Percentiles rank a stretch among this genome's conserved stretches.
Evolutionary conservation across 1,284 basidiomycete species (phyloP).

Genomic region (Flammula alnicola): DNA sequence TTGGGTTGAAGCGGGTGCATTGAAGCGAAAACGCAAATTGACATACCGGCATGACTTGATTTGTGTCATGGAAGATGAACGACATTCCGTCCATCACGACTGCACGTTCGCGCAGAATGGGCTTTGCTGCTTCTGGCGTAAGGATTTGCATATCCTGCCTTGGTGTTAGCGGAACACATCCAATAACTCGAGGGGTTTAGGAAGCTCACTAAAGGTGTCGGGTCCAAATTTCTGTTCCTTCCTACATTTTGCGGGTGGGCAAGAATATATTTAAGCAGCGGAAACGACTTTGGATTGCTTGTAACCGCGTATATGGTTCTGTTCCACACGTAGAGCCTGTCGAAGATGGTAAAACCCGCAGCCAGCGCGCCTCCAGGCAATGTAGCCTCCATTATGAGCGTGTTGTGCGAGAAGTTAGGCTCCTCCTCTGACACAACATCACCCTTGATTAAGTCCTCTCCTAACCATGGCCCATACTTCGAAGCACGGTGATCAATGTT

Average conservation of each 20-base stretch:
- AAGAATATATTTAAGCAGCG: slow-evolving; percentile 20
- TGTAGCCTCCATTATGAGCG: slow-evolving; percentile 10
- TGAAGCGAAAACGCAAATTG: not conserved
- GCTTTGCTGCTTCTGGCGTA: slow-evolving; percentile 28
- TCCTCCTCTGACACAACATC: no score
- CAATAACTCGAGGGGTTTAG: not conserved
- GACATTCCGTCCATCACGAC: slow-evolving; percentile 35
- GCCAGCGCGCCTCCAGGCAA: slow-evolving; percentile 8
- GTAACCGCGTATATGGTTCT: slow-evolving; percentile 36
- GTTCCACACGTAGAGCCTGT: slow-evolving; percentile 34
- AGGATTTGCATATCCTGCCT: slow-evolving; percentile 40
- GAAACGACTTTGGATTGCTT: slow-evolving; percentile 19
- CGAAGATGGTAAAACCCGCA: slow-evolving; percentile 32
- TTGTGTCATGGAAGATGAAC: slow-evolving; percentile 40
- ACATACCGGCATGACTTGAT: slow-evolving; percentile 41
- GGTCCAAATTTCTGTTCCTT: slow-evolving; percentile 13
- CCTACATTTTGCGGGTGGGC: slow-evolving; percentile 18
- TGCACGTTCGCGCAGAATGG: slow-evolving; percentile 33
- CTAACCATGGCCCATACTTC: not conserved
- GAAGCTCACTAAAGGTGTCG: slow-evolving; percentile 1
- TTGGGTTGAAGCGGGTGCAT: not conserved
- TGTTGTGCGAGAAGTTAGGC: not conserved
- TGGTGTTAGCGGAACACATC: not conserved
- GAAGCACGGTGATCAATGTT: not conserved
- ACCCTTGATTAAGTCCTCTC: no score